phyloP scores from a whole-genome alignment of 768 basidiomycete species.

The Ramaria rubella region DNA sequence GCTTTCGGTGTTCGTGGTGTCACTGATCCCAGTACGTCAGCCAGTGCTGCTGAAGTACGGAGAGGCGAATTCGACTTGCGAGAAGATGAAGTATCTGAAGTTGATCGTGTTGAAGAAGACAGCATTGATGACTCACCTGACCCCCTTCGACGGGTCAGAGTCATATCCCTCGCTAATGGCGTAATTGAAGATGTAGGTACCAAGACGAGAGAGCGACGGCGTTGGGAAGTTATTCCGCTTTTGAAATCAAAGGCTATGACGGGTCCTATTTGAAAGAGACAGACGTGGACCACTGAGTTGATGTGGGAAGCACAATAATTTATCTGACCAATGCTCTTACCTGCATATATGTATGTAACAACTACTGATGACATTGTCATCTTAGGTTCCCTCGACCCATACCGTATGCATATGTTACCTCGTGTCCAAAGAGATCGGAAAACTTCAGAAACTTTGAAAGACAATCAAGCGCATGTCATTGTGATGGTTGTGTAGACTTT shows the following conservation, averaged over 20 bases:
- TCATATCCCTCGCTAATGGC: slow-evolving; percentile 44
- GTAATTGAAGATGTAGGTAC: slow-evolving; percentile 25
- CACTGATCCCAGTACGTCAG: slow-evolving; percentile 26
- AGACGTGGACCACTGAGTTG: neutral
- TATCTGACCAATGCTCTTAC: neutral
- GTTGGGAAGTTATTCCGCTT: slow-evolving; percentile 44
- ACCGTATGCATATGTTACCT: too few relatives aligned
- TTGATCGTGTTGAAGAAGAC: slow-evolving; percentile 70
- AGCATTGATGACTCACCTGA: slow-evolving; percentile 73
- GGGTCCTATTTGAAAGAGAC: slow-evolving; percentile 2
- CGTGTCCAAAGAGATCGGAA: too few relatives aligned
- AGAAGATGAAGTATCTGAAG: slow-evolving; percentile 74
- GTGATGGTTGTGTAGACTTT: too few relatives aligned
- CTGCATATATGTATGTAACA: too few relatives aligned
- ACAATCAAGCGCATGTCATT: too few relatives aligned
- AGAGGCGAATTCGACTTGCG: slow-evolving; percentile 60
- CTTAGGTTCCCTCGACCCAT: too few relatives aligned
- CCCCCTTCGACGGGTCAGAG: slow-evolving; percentile 44
- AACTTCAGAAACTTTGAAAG: too few relatives aligned
- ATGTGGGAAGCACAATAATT: neutral
- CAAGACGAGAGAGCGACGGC: slow-evolving; percentile 35
- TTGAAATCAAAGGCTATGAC: slow-evolving; percentile 21
- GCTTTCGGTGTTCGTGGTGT: slow-evolving; percentile 33
- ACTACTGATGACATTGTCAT: too few relatives aligned
- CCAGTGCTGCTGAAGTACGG: slow-evolving; percentile 64